Base-by-base conservation (phyloP, 352 stramenopile species). In the Pythium rhizo-oryzae region DNA sequence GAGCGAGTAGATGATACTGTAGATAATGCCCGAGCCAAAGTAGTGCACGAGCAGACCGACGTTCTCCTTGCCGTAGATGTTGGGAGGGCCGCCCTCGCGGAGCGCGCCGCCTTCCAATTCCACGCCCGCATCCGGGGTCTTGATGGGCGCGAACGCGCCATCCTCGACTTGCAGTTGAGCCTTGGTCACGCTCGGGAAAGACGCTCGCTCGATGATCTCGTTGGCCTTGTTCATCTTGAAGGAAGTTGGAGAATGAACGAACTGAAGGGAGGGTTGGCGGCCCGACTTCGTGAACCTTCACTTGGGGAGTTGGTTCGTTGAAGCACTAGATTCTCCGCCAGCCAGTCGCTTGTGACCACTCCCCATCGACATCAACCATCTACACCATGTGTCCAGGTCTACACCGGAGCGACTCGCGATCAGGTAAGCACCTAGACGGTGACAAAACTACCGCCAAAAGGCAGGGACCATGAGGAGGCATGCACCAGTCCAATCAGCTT, bases 31-130 rank as follows among this genome's bases (percentile, higher is more conserved):
- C 25, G 62, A 65, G 47, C 57, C 69, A 12, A 72, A 66, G 51
- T 80, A 78, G 25, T 82, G 75, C 37, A 74, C 66, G 15, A 82
- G 52, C 19, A 82, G 35, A 23, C 76, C 76, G 35, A 80, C 65
- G 68, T 79, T 54, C 43, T 79, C 21, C 33, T 66, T 62, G 46
- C 65, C 69, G 65, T 79, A 79, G 52, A 82, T 72, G 55, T 77
- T 73, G 24, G 64, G 69, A 24, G 64, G 58, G 18, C 71, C 75
- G 28, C 75, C 75, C 8, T 39, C 37, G 30, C 75, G 75, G n/a
- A 81, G 54, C 8, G 75, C 68, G 19, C 68, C 70, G 25, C 60
- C 65, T 56, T 78, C 65, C 25, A 59, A 21, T 33, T 39, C n/a
- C 25, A 41, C 41, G n/a, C 13, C 52, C 23, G 44, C 39, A 64